phyloP scores from a whole-genome alignment of 2,329 filamentous ascomycete species.

The Arthrobotrys entomopaga region DNA sequence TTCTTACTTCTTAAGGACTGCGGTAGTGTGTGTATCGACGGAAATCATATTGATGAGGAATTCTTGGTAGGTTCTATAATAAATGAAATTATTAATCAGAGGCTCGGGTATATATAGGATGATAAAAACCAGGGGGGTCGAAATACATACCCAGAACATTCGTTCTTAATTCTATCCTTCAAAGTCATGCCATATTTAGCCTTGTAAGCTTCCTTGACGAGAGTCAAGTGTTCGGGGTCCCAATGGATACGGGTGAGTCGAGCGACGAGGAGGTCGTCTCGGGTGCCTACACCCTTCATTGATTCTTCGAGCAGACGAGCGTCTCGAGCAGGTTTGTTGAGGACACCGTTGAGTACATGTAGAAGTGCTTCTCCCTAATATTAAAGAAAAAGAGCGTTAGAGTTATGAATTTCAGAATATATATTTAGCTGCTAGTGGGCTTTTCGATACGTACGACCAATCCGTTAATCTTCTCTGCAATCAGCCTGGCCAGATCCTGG shows the following conservation, averaged over 20 bases:
- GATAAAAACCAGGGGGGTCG: background rate
- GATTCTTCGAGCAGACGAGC: conserved; percentile 91
- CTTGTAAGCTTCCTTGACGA: conserved; percentile 81
- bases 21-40: conserved; percentile 48
- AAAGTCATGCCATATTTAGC: conserved; percentile 79
- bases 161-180: conserved; percentile 73
- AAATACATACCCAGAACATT: conserved; percentile 47
- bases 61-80: conserved; percentile 42
- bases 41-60: conserved; percentile 50
- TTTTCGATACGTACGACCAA: conserved; percentile 76
- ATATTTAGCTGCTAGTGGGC: background rate
- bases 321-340: conserved; percentile 93
- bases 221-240: conserved; percentile 83
- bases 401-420: conserved; percentile 9
- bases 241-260: conserved; percentile 90
- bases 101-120: background rate
- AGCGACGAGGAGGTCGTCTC: conserved; percentile 81
- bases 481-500: conserved; percentile 86
- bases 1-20: conserved; percentile 39
- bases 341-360: conserved; percentile 94
- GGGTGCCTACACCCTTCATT: conserved; percentile 66
- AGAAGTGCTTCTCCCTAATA: conserved; percentile 87
- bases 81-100: background rate
- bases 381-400: conserved; percentile 3
- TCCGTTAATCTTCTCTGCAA: conserved; percentile 88